A percentile compares a stretch with the other conserved stretches of the same genome.
These are phyloP conservation scores for Penicillium simplicissimum DNA, from an alignment of 495 filamentous ascomycete genomes.

Conservation along the genomic window DNA sequence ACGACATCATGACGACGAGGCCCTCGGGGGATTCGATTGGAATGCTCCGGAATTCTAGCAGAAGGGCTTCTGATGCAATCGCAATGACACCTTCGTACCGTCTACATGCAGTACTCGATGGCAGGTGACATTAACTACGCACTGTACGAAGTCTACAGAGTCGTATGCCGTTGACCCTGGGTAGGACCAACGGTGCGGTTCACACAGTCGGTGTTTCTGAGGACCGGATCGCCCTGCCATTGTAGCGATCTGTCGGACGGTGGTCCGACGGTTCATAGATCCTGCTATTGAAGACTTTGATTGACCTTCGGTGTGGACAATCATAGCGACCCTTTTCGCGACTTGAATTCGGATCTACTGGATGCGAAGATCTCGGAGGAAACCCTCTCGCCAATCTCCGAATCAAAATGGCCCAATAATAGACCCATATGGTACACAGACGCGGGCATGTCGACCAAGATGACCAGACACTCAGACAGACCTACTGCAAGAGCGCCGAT, in stretches of 20 bases:
- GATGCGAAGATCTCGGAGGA: constrained; percentile 9
- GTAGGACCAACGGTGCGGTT: neutral
- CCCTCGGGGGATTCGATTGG: neutral
- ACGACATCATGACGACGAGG: constrained; percentile 22
- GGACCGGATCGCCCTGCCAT: neutral
- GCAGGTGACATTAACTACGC: neutral
- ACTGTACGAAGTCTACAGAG: neutral
- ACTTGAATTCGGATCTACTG: constrained; percentile 12
- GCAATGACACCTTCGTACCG: neutral
- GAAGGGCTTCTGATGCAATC: neutral
- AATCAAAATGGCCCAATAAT: neutral
- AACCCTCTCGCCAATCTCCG: neutral
- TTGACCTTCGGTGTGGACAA: neutral
- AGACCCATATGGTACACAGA: neutral
- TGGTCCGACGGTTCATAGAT: constrained; percentile 13
- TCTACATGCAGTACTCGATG: neutral
- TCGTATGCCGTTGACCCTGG: neutral
- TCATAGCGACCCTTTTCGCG: neutral
- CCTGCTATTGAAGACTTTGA: neutral
- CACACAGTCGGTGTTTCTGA: neutral
- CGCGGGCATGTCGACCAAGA: neutral
- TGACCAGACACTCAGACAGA: neutral
- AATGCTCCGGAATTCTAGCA: neutral
- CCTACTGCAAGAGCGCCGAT: constrained; percentile 12
- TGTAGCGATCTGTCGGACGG: constrained; percentile 7